Conservation (phyloP, 331 rosid species). For the Acacia concinna region DNA sequence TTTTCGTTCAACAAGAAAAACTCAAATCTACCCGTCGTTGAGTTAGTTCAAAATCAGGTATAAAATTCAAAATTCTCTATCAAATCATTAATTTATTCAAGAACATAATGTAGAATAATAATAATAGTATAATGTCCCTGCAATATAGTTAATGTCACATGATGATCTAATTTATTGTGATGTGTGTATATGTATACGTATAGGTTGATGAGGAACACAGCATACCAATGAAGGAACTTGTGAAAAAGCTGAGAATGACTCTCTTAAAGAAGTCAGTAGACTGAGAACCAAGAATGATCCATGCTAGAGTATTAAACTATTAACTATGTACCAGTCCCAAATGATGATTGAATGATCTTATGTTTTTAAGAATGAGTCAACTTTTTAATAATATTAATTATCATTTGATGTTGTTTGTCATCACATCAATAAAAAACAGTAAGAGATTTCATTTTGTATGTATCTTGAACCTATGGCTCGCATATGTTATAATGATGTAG, state of each 20-base stretch:
- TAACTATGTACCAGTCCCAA: neutral
- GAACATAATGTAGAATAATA: neutral
- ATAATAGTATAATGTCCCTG: neutral
- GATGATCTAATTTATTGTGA: neutral
- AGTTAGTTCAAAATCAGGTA: neutral
- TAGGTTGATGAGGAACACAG: slow-evolving; percentile 36
- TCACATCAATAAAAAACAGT: too few relatives aligned
- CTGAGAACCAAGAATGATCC: neutral
- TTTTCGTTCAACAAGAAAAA: neutral
- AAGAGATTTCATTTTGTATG: too few relatives aligned
- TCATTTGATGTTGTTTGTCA: too few relatives aligned
- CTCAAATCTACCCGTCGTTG: neutral
- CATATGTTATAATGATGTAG: too few relatives aligned
- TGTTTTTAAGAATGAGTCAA: too few relatives aligned
- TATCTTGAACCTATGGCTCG: too few relatives aligned
- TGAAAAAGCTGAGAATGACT: slow-evolving; percentile 28
- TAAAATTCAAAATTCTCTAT: neutral
- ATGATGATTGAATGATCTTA: neutral
- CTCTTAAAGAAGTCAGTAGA: slow-evolving; percentile 20
- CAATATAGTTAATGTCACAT: neutral
- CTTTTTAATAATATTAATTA: too few relatives aligned
- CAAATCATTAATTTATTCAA: too few relatives aligned
- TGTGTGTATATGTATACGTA: neutral
- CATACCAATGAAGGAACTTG: slow-evolving; percentile 25
- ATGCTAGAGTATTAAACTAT: neutral